Percentiles rank a stretch among this genome's conserved stretches.
These are phyloP conservation scores for Parathielavia hyrcaniae DNA, from an alignment of 495 filamentous ascomycete species.

Conservation along the genomic window DNA sequence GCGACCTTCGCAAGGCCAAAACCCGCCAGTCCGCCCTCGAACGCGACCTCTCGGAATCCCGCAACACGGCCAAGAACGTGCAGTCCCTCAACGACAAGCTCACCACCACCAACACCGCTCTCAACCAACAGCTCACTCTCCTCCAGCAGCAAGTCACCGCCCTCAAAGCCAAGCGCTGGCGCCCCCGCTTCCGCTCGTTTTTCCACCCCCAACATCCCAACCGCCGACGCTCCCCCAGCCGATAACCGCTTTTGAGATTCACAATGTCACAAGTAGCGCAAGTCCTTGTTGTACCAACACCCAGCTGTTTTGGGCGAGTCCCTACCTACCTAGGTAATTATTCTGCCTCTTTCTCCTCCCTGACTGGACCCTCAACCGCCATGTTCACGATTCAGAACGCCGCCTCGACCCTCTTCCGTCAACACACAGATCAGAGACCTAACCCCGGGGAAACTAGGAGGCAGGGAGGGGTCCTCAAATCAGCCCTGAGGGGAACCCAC, in stretches of 20 bases:
- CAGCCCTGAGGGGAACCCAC: too few species aligned
- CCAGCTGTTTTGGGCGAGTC: not conserved
- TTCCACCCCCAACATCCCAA: not conserved
- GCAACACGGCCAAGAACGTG: not conserved
- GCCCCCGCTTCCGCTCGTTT: not conserved
- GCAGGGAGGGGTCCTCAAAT: conserved; percentile 34
- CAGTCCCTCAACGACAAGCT: not conserved
- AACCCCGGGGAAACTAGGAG: too few species aligned
- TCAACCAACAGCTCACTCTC: not conserved
- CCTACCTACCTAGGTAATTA: too few species aligned
- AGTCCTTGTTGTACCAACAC: not conserved
- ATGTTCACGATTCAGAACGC: conserved; percentile 41
- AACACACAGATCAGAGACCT: conserved; percentile 36
- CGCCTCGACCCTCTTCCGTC: conserved; percentile 30
- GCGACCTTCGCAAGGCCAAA: not conserved
- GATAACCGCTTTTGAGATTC: not conserved
- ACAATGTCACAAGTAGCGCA: not conserved
- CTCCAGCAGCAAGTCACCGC: not conserved
- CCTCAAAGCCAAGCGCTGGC: conserved; percentile 2
- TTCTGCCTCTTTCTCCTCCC: too few species aligned
- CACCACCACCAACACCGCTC: not conserved
- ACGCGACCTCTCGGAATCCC: not conserved
- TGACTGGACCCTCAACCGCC: conserved; percentile 34
- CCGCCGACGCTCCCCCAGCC: not conserved
- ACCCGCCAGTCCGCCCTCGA: not conserved